Evolutionary conservation across 2,329 filamentous ascomycete species (phyloP).

Genomic region (Aspergillus melleus): DNA sequence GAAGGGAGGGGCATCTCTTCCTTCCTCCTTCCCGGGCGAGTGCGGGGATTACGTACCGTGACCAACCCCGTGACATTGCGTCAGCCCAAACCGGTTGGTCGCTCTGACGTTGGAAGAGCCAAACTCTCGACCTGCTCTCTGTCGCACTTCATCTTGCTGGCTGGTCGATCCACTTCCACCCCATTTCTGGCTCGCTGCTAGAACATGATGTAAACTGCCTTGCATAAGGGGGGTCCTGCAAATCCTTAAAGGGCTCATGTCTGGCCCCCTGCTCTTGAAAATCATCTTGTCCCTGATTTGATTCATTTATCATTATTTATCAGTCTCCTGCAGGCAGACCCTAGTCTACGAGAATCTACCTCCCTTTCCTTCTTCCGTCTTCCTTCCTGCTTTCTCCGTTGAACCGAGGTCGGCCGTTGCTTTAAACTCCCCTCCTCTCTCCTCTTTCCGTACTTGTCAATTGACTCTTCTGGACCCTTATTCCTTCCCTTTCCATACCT

Average conservation of each 20-base stretch:
- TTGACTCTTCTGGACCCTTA: constrained; percentile 1
- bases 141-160: neutral
- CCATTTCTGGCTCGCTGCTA: neutral
- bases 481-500: neutral
- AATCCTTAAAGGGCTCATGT: neutral
- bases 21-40: too few species aligned
- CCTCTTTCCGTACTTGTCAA: constrained; percentile 3
- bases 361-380: neutral
- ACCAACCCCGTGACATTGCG: constrained; percentile 12
- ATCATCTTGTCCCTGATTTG: neutral
- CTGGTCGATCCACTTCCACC: neutral
- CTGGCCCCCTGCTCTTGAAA: neutral
- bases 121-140: neutral
- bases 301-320: neutral
- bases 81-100: constrained; percentile 6
- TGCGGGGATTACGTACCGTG: constrained; percentile 1
- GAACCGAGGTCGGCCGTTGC: constrained; percentile 28
- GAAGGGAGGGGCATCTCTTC: constrained; percentile 18
- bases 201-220: neutral
- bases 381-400: constrained; percentile 27
- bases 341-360: neutral
- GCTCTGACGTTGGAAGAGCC: constrained; percentile 2
- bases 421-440: constrained; percentile 6
- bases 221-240: neutral
- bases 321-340: neutral